Percentiles rank a stretch among this genome's conserved stretches.
Evolutionary conservation across 331 rosid species (phyloP).

Genomic region (Prunus yedoensis): DNA sequence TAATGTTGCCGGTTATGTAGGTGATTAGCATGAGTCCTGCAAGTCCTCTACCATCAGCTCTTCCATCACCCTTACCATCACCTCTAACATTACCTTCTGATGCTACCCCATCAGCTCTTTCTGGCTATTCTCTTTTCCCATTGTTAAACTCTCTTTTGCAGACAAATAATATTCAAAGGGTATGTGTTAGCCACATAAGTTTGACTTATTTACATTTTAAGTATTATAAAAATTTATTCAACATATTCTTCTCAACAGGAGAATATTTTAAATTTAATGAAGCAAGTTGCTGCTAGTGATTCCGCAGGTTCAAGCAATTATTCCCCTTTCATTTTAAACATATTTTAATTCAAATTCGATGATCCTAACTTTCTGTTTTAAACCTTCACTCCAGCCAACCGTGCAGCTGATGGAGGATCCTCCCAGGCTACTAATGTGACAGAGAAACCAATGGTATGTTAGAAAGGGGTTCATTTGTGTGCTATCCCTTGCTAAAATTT

Average conservation of each 20-base stretch:
- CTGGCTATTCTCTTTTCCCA: constrained; percentile 47
- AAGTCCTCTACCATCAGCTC: constrained; percentile 45
- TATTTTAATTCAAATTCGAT: constrained; percentile 1
- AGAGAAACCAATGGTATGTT: constrained; percentile 71
- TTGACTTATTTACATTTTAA: constrained; percentile 22
- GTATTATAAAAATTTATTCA: constrained; percentile 18
- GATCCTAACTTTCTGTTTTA: constrained; percentile 12
- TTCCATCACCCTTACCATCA: constrained; percentile 41
- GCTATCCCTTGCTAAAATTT: background rate
- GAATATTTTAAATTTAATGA: constrained; percentile 64
- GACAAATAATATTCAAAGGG: constrained; percentile 79
- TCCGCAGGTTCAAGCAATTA: constrained; percentile 43
- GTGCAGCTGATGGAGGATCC: constrained; percentile 47
- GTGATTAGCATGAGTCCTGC: constrained; percentile 51
- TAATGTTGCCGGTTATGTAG: constrained; percentile 40
- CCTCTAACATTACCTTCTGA: constrained; percentile 48
- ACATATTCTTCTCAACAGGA: constrained; percentile 44
- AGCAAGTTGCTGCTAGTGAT: constrained; percentile 44
- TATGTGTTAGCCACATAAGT: constrained; percentile 36
- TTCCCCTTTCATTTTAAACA: constrained; percentile 7
- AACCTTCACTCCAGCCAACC: constrained; percentile 22
- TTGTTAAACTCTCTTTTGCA: constrained; percentile 60
- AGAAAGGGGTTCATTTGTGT: constrained; percentile 1
- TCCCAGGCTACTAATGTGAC: constrained; percentile 26
- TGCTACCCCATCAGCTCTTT: constrained; percentile 40